Base-by-base conservation (phyloP, 164 flowering plant species). In the Chimonanthus praecox region DNA sequence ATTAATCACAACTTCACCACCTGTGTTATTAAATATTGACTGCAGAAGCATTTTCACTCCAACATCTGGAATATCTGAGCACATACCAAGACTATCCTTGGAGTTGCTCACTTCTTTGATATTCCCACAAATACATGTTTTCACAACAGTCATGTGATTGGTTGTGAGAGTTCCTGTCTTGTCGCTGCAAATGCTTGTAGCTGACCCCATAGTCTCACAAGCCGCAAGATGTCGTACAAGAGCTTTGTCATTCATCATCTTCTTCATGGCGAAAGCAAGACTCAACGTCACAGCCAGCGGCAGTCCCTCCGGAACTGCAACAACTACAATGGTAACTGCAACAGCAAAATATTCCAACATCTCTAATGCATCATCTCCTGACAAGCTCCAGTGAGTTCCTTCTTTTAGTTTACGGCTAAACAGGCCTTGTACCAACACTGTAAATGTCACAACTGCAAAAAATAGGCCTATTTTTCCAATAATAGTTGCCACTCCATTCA, bases 251-350 rank as follows among this genome's bases (percentile, higher is more conserved):
- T 33, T 33, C 33, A 33, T 33, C 33, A 33, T 33, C 33, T 33
- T 33, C 33, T 33, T 33, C 33, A 33, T 33, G 33, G 33, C 33
- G 33, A 33, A 33, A 33, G 33, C 33, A 33, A 33, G 33, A 33
- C 33, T 33, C 33, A 33, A 33, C 33, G 33, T 33, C 33, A 33
- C 33, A 33, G 33, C 96, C 78, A 92, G 84, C 49, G 98, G 97
- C 46, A 94, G 79, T 13, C 97, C 98, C 80, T 94, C 98, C 44
- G 96, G 96, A 72, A 94, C 97, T 33, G 97, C 97, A 78, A 92
- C 98, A 72, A 94, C 93, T 70, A 94, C 98, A 72, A 94, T 92
- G 20, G 97, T 92, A 69, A 94, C 92, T 72, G 96, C 97, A 94
- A 79, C 33, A 33, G 33, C 33, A 33, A 33, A 33, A 33, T 33